Conservation (phyloP, 2,329 filamentous ascomycete species). For the Capronia coronata region DNA sequence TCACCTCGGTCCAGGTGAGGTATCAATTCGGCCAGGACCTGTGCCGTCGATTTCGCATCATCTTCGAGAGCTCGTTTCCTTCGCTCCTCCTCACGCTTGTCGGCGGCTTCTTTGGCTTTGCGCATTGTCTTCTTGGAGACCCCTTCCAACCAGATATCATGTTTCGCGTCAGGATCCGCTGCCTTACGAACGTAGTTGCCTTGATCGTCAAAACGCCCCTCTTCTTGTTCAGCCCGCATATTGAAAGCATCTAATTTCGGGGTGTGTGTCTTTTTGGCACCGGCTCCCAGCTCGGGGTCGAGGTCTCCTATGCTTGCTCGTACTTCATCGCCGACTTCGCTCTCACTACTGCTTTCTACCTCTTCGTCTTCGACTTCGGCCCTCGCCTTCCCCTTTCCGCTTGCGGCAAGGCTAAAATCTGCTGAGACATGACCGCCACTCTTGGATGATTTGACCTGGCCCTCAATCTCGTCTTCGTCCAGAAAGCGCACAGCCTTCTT, state of each 20-base stretch:
- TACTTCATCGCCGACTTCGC: conserved; percentile 58
- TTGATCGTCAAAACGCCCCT: conserved; percentile 81
- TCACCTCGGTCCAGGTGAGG: conserved; percentile 68
- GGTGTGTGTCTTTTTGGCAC: conserved; percentile 84
- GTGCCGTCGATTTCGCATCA: conserved; percentile 65
- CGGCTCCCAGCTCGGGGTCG: conserved; percentile 84
- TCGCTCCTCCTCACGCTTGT: conserved; percentile 72
- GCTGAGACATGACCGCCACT: conserved; percentile 61
- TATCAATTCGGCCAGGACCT: conserved; percentile 69
- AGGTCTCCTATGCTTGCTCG: conserved; percentile 68
- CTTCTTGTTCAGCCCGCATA: conserved; percentile 80
- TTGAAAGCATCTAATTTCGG: conserved; percentile 96
- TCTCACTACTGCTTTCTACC: conserved; percentile 54
- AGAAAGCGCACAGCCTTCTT: conserved; percentile 57
- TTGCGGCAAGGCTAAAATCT: conserved; percentile 46
- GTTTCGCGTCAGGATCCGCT: conserved; percentile 76
- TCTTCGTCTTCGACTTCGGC: conserved; percentile 54
- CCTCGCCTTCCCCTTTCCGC: conserved; percentile 24
- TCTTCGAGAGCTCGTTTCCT: conserved; percentile 65
- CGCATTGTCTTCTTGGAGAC: conserved; percentile 91
- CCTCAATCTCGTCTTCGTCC: conserved; percentile 62
- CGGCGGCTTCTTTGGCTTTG: conserved; percentile 76
- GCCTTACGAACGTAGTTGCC: conserved; percentile 92
- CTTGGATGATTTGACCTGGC: conserved; percentile 67
- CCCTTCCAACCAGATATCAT: conserved; percentile 89